Percentiles rank a stretch among this genome's conserved stretches.
phyloP scores from a whole-genome alignment of 805 yeast genomes.

The Blastobotrys americana region DNA sequence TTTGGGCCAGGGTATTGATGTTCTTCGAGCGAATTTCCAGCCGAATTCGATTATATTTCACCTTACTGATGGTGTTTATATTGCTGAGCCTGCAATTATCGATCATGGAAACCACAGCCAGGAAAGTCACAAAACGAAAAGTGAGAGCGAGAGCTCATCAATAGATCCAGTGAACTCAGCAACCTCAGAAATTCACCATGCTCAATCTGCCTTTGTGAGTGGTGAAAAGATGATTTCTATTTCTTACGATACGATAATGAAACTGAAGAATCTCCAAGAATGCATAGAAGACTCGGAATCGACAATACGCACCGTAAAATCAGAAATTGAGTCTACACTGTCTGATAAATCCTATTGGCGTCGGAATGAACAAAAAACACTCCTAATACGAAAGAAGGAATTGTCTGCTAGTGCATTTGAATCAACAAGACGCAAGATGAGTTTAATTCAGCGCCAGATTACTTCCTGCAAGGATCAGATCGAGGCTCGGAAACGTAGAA shows the following conservation, averaged over 20 bases:
- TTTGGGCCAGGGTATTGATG: constrained; percentile 16
- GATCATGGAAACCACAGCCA: not conserved
- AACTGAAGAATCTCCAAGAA: constrained; percentile 25
- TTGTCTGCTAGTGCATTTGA: not conserved
- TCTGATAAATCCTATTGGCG: not conserved
- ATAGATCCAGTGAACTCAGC: not conserved
- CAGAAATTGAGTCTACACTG: constrained; percentile 16
- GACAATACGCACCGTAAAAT: constrained; percentile 15
- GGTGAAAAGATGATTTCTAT: constrained; percentile 5
- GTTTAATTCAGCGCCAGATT: constrained; percentile 8
- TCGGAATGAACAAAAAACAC: constrained; percentile 3
- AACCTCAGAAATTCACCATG: not conserved
- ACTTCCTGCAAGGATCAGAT: constrained; percentile 10
- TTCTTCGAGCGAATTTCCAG: constrained; percentile 11
- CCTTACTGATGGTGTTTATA: constrained; percentile 21
- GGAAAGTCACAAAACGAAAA: not conserved
- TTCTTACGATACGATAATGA: constrained; percentile 25
- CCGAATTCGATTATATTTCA: constrained; percentile 16
- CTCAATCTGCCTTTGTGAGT: not conserved
- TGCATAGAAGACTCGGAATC: constrained; percentile 25
- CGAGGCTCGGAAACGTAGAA: constrained; percentile 4
- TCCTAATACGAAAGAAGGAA: constrained; percentile 7
- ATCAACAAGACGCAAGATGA: constrained; percentile 4
- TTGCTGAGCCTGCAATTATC: not conserved
- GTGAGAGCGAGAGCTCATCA: not conserved